A percentile compares a stretch with the other conserved stretches of the same genome.
Conservation (phyloP, 805 yeast species). For the Debaryomyces maramus region DNA sequence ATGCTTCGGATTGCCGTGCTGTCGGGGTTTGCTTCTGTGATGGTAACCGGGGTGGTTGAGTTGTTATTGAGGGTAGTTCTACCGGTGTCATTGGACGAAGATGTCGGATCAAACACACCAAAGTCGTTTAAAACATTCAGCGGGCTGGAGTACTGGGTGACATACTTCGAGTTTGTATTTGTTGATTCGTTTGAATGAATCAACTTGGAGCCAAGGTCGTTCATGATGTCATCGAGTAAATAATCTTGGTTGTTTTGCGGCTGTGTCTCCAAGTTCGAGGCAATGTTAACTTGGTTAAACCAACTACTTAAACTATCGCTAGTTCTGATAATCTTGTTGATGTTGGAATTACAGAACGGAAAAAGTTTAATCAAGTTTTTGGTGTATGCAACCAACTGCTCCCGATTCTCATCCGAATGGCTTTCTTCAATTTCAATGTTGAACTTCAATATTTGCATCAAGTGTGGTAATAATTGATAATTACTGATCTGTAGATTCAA, state of each 20-base stretch:
- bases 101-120: neutral
- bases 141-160: slow-evolving; percentile 1
- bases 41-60: neutral
- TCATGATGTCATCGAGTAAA: neutral
- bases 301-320: slow-evolving; percentile 22
- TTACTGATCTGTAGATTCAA: slow-evolving; percentile 28
- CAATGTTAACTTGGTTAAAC: slow-evolving; percentile 19
- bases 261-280: slow-evolving; percentile 1
- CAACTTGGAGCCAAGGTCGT: neutral
- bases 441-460: slow-evolving; percentile 31
- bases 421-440: slow-evolving; percentile 20
- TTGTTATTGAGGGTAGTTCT: neutral
- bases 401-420: slow-evolving; percentile 12
- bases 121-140: neutral
- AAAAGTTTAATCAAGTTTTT: slow-evolving; percentile 25
- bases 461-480: slow-evolving; percentile 32
- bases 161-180: slow-evolving; percentile 1
- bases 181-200: neutral
- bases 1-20: neutral
- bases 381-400: slow-evolving; percentile 15
- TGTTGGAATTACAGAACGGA: slow-evolving; percentile 24
- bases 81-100: neutral
- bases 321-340: slow-evolving; percentile 27
- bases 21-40: neutral
- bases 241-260: neutral